Conservation (phyloP, 2,329 filamentous ascomycete genomes). For the Hymenoscyphus fructigenus region DNA sequence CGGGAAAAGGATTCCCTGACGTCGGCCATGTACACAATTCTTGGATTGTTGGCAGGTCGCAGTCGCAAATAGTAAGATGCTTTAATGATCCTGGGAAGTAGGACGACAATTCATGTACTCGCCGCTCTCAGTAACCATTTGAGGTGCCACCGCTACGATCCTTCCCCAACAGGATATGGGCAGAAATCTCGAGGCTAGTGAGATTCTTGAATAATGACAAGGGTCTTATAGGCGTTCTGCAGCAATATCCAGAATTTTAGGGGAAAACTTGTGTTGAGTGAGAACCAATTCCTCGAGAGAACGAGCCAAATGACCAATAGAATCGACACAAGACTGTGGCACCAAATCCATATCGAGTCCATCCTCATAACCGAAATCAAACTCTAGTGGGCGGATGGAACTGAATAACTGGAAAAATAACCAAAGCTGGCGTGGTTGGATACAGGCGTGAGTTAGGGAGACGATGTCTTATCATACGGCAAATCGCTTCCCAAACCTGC, state of each 20-base stretch:
- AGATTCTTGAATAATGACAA: neutral
- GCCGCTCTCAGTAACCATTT: neutral
- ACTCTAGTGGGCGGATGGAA: neutral
- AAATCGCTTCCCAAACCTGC: neutral
- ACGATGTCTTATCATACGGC: neutral
- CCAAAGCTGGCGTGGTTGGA: neutral
- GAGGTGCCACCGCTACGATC: neutral
- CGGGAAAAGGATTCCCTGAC: neutral
- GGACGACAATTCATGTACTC: too few relatives aligned
- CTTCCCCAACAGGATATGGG: neutral
- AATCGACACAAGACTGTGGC: neutral
- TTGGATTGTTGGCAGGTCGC: neutral
- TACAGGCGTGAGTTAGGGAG: neutral
- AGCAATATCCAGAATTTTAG: too few relatives aligned
- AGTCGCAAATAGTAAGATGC: neutral
- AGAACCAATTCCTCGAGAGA: neutral
- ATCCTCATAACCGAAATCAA: neutral
- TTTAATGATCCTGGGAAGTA: neutral
- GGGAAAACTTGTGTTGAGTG: neutral
- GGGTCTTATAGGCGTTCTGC: neutral
- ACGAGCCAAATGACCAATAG: neutral
- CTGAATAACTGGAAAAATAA: neutral
- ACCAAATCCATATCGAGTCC: neutral
- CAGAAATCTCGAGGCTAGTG: neutral
- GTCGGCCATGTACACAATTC: neutral